phyloP scores from a whole-genome alignment of 2,329 filamentous ascomycete genomes.

The Dactylellina leptospora region DNA sequence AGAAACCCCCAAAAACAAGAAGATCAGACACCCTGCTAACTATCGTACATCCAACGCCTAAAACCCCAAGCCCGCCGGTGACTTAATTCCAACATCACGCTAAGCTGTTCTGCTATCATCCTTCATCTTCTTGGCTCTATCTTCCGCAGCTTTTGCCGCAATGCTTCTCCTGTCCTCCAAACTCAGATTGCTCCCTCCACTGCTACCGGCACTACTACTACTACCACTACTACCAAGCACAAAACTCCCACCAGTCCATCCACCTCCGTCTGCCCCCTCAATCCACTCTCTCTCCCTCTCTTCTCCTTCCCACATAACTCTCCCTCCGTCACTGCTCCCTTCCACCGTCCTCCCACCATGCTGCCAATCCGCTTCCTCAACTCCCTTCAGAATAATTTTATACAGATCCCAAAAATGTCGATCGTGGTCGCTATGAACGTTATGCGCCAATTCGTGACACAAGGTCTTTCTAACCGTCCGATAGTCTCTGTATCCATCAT shows the following conservation, averaged over 20 bases:
- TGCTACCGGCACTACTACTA: slow-evolving; percentile 1
- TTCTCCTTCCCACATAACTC: slow-evolving; percentile 59
- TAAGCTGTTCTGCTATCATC: slow-evolving; percentile 52
- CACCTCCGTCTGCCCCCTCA: slow-evolving; percentile 66
- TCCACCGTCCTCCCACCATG: slow-evolving; percentile 72
- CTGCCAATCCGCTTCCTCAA: slow-evolving; percentile 80
- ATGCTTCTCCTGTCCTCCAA: slow-evolving; percentile 76
- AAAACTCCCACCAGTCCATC: slow-evolving; percentile 81
- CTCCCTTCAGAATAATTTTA: slow-evolving; percentile 78
- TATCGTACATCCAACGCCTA: neutral
- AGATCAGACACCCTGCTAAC: neutral
- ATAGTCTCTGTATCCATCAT: slow-evolving; percentile 94
- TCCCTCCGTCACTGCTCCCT: slow-evolving; percentile 69
- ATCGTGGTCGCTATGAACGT: slow-evolving; percentile 85
- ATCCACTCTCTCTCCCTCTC: slow-evolving; percentile 64
- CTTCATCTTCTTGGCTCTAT: slow-evolving; percentile 68
- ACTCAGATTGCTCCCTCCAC: slow-evolving; percentile 60
- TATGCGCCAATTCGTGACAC: slow-evolving; percentile 94
- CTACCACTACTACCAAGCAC: slow-evolving; percentile 67
- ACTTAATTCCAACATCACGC: neutral
- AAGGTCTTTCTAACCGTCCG: slow-evolving; percentile 88
- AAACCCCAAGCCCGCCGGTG: neutral
- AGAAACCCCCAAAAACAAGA: neutral
- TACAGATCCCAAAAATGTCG: slow-evolving; percentile 88
- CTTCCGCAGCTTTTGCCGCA: slow-evolving; percentile 77